phyloP scores from a whole-genome alignment of 2,329 filamentous ascomycete species.

The Blumeria hordei region DNA sequence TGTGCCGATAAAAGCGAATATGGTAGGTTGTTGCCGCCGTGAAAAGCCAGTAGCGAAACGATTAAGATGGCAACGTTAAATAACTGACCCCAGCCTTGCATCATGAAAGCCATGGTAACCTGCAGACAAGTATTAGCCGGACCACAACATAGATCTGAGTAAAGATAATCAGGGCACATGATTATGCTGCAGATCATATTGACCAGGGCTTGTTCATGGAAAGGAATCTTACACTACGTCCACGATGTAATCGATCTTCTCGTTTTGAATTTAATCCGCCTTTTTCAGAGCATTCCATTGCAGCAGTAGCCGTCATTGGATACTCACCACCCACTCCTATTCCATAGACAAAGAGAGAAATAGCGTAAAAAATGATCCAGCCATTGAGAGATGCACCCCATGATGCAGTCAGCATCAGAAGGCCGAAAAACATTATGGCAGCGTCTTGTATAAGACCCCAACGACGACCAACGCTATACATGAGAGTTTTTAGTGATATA shows the following conservation, averaged over 20 bases:
- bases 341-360: conserved; percentile 81
- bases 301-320: conserved; percentile 86
- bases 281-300: conserved; percentile 75
- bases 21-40: conserved; percentile 39
- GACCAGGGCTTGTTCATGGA: background rate
- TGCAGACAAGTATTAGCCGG: background rate
- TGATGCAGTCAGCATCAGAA: conserved; percentile 72
- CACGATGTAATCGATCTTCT: conserved; percentile 84
- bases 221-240: conserved; percentile 33
- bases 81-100: conserved; percentile 97
- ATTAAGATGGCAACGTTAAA: conserved; percentile 83
- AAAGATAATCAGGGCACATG: no score
- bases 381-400: conserved; percentile 76
- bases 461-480: conserved; percentile 58
- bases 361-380: conserved; percentile 94
- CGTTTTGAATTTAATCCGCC: conserved; percentile 62
- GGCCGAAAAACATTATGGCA: conserved; percentile 75
- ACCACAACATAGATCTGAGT: no score
- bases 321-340: conserved; percentile 67
- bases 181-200: background rate
- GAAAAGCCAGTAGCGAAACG: conserved; percentile 66
- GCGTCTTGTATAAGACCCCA: conserved; percentile 95
- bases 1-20: conserved; percentile 60
- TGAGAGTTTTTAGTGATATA: background rate
- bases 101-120: conserved; percentile 85